These are phyloP conservation scores for Pseudonitzschia delicatissima DNA, from an alignment of 108 stramenopile species.

Conservation along the genomic window DNA sequence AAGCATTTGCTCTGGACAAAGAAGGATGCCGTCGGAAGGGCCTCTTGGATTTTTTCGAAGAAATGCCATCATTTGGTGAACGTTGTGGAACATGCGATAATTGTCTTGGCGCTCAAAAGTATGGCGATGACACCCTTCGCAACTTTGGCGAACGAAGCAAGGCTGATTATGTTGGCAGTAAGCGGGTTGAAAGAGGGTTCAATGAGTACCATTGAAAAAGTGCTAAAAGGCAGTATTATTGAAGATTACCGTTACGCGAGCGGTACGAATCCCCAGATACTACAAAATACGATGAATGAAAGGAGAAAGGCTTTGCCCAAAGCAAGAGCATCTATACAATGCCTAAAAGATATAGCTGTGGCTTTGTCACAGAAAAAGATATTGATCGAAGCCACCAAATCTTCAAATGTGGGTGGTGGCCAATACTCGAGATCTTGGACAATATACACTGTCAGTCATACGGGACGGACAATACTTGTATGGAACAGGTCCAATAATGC, in stretches of 20 bases:
- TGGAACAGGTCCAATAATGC: slow-evolving; percentile 32
- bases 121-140: slow-evolving; percentile 52
- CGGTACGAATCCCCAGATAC: neutral
- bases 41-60: slow-evolving; percentile 72
- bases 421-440: slow-evolving; percentile 25
- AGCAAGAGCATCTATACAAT: slow-evolving; percentile 39
- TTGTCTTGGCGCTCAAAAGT: slow-evolving; percentile 36
- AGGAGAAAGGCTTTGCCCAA: slow-evolving; percentile 23
- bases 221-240: slow-evolving; percentile 49
- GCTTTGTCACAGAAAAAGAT: slow-evolving; percentile 40
- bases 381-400: slow-evolving; percentile 35
- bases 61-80: slow-evolving; percentile 63
- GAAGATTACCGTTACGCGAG: slow-evolving; percentile 53
- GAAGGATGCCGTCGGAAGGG: slow-evolving; percentile 61
- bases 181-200: slow-evolving; percentile 34
- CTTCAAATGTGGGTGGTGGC: slow-evolving; percentile 16
- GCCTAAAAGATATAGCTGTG: slow-evolving; percentile 50
- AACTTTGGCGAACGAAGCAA: slow-evolving; percentile 65
- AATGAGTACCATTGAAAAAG: slow-evolving; percentile 40
- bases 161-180: slow-evolving; percentile 51
- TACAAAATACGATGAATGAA: slow-evolving; percentile 15
- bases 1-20: slow-evolving; percentile 46
- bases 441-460: slow-evolving; percentile 39
- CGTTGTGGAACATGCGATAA: slow-evolving; percentile 81
- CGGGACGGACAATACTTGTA: slow-evolving; percentile 36